A percentile compares a stretch with the other conserved stretches of the same genome.
Evolutionary conservation across 176 grass and related monocot genomes (phyloP).

Genomic region (Raddia distichophylla): DNA sequence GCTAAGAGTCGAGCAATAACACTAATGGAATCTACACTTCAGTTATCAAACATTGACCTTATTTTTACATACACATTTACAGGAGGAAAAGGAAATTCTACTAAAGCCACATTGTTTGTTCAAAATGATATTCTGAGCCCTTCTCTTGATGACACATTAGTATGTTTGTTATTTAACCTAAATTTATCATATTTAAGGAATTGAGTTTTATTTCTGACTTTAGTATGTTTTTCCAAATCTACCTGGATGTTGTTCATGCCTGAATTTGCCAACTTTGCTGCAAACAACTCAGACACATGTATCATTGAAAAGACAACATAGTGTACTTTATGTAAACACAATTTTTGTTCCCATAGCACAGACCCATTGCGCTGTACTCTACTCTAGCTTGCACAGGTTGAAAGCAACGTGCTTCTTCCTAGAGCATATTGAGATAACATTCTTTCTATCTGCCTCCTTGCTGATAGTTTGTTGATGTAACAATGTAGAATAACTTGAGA

Average conservation of each 20-base stretch:
- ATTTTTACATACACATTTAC: slow-evolving; percentile 73
- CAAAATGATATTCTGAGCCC: slow-evolving; percentile 91
- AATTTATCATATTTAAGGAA: not conserved
- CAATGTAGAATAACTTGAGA: not conserved
- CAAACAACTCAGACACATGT: not conserved
- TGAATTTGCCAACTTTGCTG: slow-evolving; percentile 15
- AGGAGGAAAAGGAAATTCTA: slow-evolving; percentile 59
- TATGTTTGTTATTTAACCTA: slow-evolving; percentile 38
- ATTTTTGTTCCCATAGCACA: not conserved
- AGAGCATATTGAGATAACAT: not conserved
- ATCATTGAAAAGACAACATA: not conserved
- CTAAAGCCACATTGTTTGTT: slow-evolving; percentile 56
- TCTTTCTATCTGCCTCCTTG: not conserved
- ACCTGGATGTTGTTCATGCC: not conserved
- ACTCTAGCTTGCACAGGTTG: not conserved
- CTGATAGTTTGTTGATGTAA: not conserved
- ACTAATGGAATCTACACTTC: slow-evolving; percentile 83
- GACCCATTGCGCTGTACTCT: not conserved
- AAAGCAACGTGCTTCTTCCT: not conserved
- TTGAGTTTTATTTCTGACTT: slow-evolving; percentile 10
- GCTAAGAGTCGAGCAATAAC: slow-evolving; percentile 75
- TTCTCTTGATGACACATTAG: slow-evolving; percentile 68
- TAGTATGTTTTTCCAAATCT: slow-evolving; percentile 36
- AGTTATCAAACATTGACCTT: slow-evolving; percentile 94
- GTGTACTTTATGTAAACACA: not conserved